Conservation (phyloP, 495 filamentous ascomycete genomes). For the Xylaria nigripes region DNA sequence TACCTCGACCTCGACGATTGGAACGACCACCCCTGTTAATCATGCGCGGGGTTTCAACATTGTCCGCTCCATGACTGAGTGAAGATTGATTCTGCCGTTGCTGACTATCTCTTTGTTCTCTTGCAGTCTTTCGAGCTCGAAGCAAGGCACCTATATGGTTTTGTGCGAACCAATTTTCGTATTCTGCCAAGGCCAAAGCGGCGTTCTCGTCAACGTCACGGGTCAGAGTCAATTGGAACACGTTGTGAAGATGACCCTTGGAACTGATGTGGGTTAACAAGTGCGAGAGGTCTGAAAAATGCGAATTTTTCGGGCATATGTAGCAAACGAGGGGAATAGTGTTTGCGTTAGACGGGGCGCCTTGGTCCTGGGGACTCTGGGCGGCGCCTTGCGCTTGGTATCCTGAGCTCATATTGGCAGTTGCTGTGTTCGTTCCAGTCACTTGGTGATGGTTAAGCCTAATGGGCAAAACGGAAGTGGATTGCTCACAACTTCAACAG, state of each 20-base stretch:
- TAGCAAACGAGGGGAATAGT: constrained; percentile 62
- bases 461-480: too few relatives aligned
- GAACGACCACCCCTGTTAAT: constrained; percentile 13
- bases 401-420: constrained; percentile 1
- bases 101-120: constrained; percentile 50
- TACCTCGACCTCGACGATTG: constrained; percentile 12
- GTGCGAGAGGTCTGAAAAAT: constrained; percentile 82
- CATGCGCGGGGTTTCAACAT: neutral
- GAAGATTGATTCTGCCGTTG: constrained; percentile 13
- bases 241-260: constrained; percentile 70
- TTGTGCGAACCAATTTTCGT: constrained; percentile 60
- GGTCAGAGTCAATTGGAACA: constrained; percentile 63
- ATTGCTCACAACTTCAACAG: neutral
- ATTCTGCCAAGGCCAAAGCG: constrained; percentile 44
- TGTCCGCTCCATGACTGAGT: neutral
- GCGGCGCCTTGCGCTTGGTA: neutral
- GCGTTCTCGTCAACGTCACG: constrained; percentile 48
- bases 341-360: neutral
- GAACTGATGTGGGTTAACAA: constrained; percentile 81
- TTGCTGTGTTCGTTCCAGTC: neutral
- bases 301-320: constrained; percentile 67
- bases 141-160: constrained; percentile 60
- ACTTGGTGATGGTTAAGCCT: too few relatives aligned
- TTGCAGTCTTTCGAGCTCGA: constrained; percentile 59
- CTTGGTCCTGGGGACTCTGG: neutral